These are phyloP conservation scores for Yamadazyma triangularis DNA, from an alignment of 1,139 yeast species.

Conservation along the genomic window DNA sequence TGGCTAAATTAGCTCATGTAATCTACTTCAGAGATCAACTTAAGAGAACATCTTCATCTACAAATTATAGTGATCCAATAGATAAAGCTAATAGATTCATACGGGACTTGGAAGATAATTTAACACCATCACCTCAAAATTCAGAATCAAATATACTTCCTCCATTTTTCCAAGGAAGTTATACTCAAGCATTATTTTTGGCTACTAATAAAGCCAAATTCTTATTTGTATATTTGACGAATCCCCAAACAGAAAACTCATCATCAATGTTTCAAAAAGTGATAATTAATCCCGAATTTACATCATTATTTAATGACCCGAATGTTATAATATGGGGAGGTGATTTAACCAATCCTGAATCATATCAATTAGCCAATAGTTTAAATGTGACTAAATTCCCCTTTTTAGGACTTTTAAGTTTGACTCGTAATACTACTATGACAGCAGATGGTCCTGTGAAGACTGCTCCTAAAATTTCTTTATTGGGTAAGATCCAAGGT, in stretches of 20 bases:
- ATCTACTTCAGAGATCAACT: slow-evolving; percentile 24
- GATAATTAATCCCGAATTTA: slow-evolving; percentile 50
- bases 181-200: slow-evolving; percentile 65
- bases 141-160: slow-evolving; percentile 19
- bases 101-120: slow-evolving; percentile 32
- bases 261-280: slow-evolving; percentile 51
- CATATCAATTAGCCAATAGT: slow-evolving; percentile 77
- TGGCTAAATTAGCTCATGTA: slow-evolving; percentile 22
- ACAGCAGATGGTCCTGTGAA: slow-evolving; percentile 57
- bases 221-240: slow-evolving; percentile 69
- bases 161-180: slow-evolving; percentile 67
- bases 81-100: slow-evolving; percentile 31
- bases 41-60: slow-evolving; percentile 2
- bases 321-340: slow-evolving; percentile 83
- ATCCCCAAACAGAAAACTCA: slow-evolving; percentile 66
- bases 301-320: slow-evolving; percentile 47
- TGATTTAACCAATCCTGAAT: slow-evolving; percentile 73
- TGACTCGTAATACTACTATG: slow-evolving; percentile 52
- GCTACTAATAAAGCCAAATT: slow-evolving; percentile 68
- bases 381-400: slow-evolving; percentile 76
- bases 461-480: slow-evolving; percentile 51
- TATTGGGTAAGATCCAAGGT: slow-evolving; percentile 69
- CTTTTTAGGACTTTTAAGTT: slow-evolving; percentile 63
- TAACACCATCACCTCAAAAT: slow-evolving; percentile 17
- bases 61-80: slow-evolving; percentile 23